Evolutionary conservation across 106 monocot species (phyloP).

Genomic region (Triglochin maritima): DNA sequence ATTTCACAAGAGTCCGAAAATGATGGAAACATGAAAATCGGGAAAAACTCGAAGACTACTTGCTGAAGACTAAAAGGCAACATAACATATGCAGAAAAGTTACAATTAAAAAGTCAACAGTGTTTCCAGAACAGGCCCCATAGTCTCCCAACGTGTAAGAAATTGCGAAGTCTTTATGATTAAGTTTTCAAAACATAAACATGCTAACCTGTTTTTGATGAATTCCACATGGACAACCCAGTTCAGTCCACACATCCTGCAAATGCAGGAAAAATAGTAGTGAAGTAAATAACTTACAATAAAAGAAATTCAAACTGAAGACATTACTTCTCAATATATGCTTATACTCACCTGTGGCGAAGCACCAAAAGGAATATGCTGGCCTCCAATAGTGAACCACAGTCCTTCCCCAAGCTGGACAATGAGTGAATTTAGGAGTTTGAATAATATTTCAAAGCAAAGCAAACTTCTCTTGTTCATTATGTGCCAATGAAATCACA

Average conservation of each 20-base stretch:
- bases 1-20: too few relatives aligned
- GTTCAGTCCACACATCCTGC: slow-evolving; percentile 91
- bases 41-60: too few relatives aligned
- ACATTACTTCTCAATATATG: neutral
- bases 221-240: slow-evolving; percentile 91
- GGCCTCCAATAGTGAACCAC: slow-evolving; percentile 73
- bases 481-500: neutral
- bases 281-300: neutral
- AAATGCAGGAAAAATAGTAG: neutral
- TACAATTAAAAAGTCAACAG: too few relatives aligned
- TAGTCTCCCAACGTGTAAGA: too few relatives aligned
- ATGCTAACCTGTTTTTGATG: slow-evolving; percentile 85
- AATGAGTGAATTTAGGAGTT: too few relatives aligned
- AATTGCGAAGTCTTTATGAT: too few relatives aligned
- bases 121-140: too few relatives aligned
- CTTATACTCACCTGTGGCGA: slow-evolving; percentile 61
- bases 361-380: slow-evolving; percentile 84
- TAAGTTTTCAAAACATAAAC: neutral
- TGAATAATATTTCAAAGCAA: too few relatives aligned
- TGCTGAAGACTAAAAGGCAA: too few relatives aligned
- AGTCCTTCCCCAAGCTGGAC: slow-evolving; percentile 72
- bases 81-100: too few relatives aligned
- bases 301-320: neutral
- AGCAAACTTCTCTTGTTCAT: neutral
- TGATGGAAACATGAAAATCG: too few relatives aligned